Conservation (phyloP, 495 filamentous ascomycete genomes). For the Neurospora sp. region DNA sequence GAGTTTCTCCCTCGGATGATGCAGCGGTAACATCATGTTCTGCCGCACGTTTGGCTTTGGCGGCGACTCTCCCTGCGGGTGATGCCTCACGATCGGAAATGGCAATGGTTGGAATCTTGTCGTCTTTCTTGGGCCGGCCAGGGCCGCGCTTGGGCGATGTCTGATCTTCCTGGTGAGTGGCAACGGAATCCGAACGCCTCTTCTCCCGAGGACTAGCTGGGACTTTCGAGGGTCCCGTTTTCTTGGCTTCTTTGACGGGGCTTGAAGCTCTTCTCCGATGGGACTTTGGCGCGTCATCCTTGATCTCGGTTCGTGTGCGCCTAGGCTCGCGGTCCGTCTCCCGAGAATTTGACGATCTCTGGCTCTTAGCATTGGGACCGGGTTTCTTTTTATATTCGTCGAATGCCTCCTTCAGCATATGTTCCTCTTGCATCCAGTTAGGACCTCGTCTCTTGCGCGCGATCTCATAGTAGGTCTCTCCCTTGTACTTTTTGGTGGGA, state of each 20-base stretch:
- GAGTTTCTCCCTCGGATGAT: constrained; percentile 42
- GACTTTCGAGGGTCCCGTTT: constrained; percentile 19
- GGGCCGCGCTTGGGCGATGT: constrained; percentile 37
- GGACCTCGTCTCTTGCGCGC: constrained; percentile 72
- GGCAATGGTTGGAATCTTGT: constrained; percentile 31
- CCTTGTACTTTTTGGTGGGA: constrained; percentile 59
- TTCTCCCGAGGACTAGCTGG: constrained; percentile 34
- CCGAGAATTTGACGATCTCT: constrained; percentile 44
- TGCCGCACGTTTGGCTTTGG: constrained; percentile 31
- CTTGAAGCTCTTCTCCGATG: constrained; percentile 42
- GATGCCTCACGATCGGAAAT: constrained; percentile 45
- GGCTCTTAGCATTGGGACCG: constrained; percentile 29
- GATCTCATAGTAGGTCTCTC: constrained; percentile 74
- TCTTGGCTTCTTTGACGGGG: constrained; percentile 36
- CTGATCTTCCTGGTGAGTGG: constrained; percentile 28
- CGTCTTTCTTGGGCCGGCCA: constrained; percentile 39
- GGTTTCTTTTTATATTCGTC: constrained; percentile 49
- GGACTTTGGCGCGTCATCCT: constrained; percentile 23
- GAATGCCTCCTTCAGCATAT: constrained; percentile 70
- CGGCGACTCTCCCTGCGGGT: constrained; percentile 28
- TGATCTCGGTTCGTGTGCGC: constrained; percentile 36
- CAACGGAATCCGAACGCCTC: constrained; percentile 26
- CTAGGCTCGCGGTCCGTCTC: constrained; percentile 48
- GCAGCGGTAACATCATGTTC: constrained; percentile 37
- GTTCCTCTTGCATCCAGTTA: constrained; percentile 80